Conservation (phyloP, 352 stramenopile genomes). For the Globisporangium echinulatum region DNA sequence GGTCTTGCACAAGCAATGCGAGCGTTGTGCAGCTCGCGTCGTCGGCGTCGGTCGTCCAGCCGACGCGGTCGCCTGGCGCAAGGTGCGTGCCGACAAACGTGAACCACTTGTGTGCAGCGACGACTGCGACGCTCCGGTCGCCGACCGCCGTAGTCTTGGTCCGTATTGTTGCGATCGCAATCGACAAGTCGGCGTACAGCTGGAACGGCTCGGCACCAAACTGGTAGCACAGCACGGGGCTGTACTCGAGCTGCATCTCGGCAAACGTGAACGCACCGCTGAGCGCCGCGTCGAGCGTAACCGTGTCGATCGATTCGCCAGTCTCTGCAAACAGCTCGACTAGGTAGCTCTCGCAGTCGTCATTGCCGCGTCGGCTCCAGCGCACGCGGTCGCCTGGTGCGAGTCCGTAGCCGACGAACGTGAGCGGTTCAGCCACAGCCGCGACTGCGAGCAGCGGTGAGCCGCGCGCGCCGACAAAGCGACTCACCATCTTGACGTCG, state of each 20-base stretch:
- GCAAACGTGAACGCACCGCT: slow-evolving; percentile 49
- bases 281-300: slow-evolving; percentile 20
- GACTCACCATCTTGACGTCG: slow-evolving; percentile 48
- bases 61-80: slow-evolving; percentile 35
- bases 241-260: slow-evolving; percentile 34
- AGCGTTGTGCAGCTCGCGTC: slow-evolving; percentile 25
- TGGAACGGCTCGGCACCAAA: slow-evolving; percentile 54
- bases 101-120: slow-evolving; percentile 36
- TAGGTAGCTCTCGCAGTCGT: slow-evolving; percentile 52
- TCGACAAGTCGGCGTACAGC: slow-evolving; percentile 36
- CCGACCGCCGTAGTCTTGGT: slow-evolving; percentile 28
- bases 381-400: slow-evolving; percentile 35
- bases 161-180: slow-evolving; percentile 47
- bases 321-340: slow-evolving; percentile 26
- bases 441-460: slow-evolving; percentile 46
- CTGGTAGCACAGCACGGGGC: slow-evolving; percentile 55
- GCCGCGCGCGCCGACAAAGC: slow-evolving; percentile 34
- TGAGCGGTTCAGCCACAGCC: slow-evolving; percentile 47
- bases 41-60: slow-evolving; percentile 31
- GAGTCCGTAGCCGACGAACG: slow-evolving; percentile 45
- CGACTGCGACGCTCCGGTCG: slow-evolving; percentile 45
- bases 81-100: slow-evolving; percentile 41
- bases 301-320: slow-evolving; percentile 26
- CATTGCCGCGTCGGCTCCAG: slow-evolving; percentile 40
- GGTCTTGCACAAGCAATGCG: slow-evolving; percentile 24